phyloP scores from a whole-genome alignment of 805 yeast genomes.

The Metschnikowia corniflorae region DNA sequence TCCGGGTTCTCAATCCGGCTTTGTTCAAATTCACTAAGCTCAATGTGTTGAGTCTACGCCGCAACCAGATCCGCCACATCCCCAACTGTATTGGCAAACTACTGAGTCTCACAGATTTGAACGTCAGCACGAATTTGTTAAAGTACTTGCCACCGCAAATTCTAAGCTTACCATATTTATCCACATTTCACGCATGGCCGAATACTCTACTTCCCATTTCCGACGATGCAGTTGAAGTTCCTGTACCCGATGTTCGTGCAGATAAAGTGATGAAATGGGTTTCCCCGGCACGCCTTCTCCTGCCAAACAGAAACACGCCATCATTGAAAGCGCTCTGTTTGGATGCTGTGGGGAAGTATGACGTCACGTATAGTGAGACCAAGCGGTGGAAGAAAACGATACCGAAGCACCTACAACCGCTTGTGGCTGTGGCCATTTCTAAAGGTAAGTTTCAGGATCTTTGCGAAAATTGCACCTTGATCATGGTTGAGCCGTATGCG shows the following conservation, averaged over 20 bases:
- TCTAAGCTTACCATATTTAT: slow-evolving; percentile 40
- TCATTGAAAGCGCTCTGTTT: slow-evolving; percentile 47
- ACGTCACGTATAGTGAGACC: slow-evolving; percentile 53
- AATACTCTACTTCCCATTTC: slow-evolving; percentile 39
- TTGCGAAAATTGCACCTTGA: slow-evolving; percentile 48
- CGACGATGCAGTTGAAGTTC: slow-evolving; percentile 23
- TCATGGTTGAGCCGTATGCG: slow-evolving; percentile 55
- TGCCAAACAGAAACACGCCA: slow-evolving; percentile 29
- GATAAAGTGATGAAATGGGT: slow-evolving; percentile 13
- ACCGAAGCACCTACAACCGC: slow-evolving; percentile 42
- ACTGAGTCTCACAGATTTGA: slow-evolving; percentile 43
- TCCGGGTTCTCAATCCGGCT: slow-evolving; percentile 46
- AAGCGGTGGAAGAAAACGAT: slow-evolving; percentile 49
- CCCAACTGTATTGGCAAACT: slow-evolving; percentile 21
- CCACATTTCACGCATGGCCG: slow-evolving; percentile 52
- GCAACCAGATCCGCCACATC: slow-evolving; percentile 30
- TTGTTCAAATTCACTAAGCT: slow-evolving; percentile 49
- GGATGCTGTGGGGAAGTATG: slow-evolving; percentile 47
- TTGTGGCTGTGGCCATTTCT: slow-evolving; percentile 50
- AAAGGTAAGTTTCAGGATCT: slow-evolving; percentile 49
- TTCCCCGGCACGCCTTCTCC: slow-evolving; percentile 26
- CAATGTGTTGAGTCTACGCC: slow-evolving; percentile 50
- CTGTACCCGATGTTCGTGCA: slow-evolving; percentile 1
- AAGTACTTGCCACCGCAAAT: slow-evolving; percentile 52
- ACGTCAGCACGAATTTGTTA: slow-evolving; percentile 50